Evolutionary conservation across 805 yeast species (phyloP).

Genomic region (Tetrapisispora nanseiensis): DNA sequence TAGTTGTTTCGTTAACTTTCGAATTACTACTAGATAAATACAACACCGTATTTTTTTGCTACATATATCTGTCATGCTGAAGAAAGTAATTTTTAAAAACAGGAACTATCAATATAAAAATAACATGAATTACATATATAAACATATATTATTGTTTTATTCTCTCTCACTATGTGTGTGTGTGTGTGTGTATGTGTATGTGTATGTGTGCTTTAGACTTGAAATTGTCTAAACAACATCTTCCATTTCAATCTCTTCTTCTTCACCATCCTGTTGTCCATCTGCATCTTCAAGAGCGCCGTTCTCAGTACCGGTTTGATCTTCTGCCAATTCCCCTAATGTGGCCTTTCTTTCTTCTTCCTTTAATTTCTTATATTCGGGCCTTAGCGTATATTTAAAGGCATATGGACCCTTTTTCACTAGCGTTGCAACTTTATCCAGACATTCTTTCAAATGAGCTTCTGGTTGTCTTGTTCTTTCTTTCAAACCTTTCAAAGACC

Average conservation of each 20-base stretch:
- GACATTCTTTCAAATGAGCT: slow-evolving; percentile 77
- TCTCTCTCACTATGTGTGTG: not conserved
- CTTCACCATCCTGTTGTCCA: slow-evolving; percentile 45
- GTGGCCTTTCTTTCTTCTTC: slow-evolving; percentile 68
- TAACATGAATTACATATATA: not conserved
- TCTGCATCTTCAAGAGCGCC: slow-evolving; percentile 3
- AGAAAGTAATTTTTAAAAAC: no score
- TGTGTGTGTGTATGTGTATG: not conserved
- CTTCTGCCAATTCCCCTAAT: slow-evolving; percentile 40
- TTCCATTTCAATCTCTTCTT: slow-evolving; percentile 69
- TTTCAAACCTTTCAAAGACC: slow-evolving; percentile 89
- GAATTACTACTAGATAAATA: no score
- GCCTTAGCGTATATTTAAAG: slow-evolving; percentile 78
- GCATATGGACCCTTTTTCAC: slow-evolving; percentile 96
- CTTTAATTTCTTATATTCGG: slow-evolving; percentile 72
- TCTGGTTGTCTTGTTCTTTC: slow-evolving; percentile 96
- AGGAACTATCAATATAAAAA: no score
- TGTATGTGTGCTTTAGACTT: not conserved
- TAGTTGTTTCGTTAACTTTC: no score
- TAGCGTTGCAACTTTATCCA: slow-evolving; percentile 80
- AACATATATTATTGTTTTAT: no score
- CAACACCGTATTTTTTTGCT: no score
- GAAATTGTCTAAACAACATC: slow-evolving; percentile 40
- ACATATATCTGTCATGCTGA: no score
- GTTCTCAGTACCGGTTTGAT: slow-evolving; percentile 7